phyloP scores from a whole-genome alignment of 306 rosid genomes.

The Heteromeles arbutifolia region DNA sequence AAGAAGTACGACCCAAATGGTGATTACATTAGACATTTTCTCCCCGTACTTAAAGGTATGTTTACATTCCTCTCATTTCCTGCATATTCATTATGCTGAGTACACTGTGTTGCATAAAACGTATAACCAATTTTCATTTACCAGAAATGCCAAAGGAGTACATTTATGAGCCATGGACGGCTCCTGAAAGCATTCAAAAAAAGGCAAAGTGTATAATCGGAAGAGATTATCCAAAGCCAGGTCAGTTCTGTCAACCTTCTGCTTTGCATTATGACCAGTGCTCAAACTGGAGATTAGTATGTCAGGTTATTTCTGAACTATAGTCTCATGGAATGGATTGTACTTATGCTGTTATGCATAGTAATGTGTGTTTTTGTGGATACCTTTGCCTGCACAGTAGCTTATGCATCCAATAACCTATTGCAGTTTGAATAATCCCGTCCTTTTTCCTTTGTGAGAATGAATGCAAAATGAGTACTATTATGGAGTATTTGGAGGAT shows the following conservation, averaged over 20 bases:
- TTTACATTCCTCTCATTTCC: constrained; percentile 8
- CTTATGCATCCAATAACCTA: no score
- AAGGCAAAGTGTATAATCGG: constrained; percentile 91
- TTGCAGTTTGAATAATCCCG: no score
- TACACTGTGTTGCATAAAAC: background rate
- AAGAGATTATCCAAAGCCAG: constrained; percentile 85
- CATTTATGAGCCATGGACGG: constrained; percentile 96
- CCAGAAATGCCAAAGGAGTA: constrained; percentile 86
- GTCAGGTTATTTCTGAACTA: background rate
- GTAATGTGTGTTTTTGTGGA: background rate
- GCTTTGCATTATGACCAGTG: background rate
- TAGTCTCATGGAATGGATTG: background rate
- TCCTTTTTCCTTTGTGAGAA: no score
- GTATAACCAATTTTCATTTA: constrained; percentile 15
- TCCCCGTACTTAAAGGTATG: constrained; percentile 69
- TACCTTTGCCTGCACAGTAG: no score
- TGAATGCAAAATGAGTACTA: no score
- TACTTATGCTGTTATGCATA: background rate
- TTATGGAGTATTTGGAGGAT: background rate
- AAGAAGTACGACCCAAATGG: constrained; percentile 94
- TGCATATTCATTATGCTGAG: constrained; percentile 9
- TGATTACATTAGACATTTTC: constrained; percentile 74
- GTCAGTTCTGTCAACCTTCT: constrained; percentile 36
- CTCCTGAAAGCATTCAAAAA: constrained; percentile 76
- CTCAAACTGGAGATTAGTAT: background rate